A percentile compares a stretch with the other conserved stretches of the same genome.
Conservation (phyloP, 768 basidiomycete species). For the Agaricus sinodeliciosus region DNA sequence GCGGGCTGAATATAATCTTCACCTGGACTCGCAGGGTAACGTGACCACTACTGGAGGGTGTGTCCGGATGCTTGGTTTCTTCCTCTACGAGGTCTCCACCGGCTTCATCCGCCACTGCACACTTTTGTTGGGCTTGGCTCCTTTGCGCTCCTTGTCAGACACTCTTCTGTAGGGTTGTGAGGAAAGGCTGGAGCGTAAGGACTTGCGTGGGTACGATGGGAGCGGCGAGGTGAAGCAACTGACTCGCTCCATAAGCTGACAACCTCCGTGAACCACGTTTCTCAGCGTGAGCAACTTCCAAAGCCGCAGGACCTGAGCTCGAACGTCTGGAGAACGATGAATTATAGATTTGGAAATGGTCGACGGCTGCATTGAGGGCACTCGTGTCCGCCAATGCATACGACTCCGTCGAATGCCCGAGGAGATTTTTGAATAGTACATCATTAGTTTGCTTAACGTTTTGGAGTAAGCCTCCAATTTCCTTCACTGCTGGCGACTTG, state of each 20-base stretch:
- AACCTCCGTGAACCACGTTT: slow-evolving; percentile 27
- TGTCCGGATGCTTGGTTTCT: slow-evolving; percentile 24
- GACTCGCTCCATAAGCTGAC: slow-evolving; percentile 32
- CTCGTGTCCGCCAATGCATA: slow-evolving; percentile 38
- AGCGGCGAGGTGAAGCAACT: slow-evolving; percentile 45
- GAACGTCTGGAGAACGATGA: slow-evolving; percentile 41
- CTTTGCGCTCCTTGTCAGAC: slow-evolving; percentile 58
- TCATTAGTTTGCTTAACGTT: slow-evolving; percentile 63
- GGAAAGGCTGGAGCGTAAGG: slow-evolving; percentile 57
- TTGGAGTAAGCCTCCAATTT: slow-evolving; percentile 45
- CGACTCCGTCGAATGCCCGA: slow-evolving; percentile 60
- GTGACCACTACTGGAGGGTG: slow-evolving; percentile 24
- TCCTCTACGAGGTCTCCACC: slow-evolving; percentile 77
- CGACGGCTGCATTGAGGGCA: slow-evolving; percentile 29
- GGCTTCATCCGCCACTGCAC: slow-evolving; percentile 87
- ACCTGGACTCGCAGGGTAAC: slow-evolving; percentile 39
- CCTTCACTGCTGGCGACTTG: slow-evolving; percentile 30
- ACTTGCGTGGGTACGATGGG: slow-evolving; percentile 59
- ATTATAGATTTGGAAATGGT: slow-evolving; percentile 46
- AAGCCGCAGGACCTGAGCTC: slow-evolving; percentile 42
- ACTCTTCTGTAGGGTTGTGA: slow-evolving; percentile 56
- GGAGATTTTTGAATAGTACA: slow-evolving; percentile 54
- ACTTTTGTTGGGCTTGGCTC: slow-evolving; percentile 54
- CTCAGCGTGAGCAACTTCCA: slow-evolving; percentile 24
- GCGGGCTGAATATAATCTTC: slow-evolving; percentile 16